Evolutionary conservation across 768 basidiomycete genomes (phyloP), one percentile per base, ranked within the genome.

Genomic region (Tricholoma sp.): DNA sequence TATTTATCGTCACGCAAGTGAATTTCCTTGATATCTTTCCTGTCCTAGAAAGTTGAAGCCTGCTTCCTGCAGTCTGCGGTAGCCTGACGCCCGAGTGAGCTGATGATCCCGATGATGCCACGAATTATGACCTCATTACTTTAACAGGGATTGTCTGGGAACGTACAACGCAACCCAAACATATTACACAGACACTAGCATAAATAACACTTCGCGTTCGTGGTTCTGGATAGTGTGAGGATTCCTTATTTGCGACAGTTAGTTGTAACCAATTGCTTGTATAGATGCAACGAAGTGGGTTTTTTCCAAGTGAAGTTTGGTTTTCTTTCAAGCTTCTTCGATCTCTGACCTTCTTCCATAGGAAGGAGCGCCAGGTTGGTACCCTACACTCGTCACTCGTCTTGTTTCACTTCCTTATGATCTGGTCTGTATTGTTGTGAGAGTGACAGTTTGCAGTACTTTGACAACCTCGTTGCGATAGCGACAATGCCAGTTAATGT

Each of bases 401-500:
- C 74, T 84, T 3, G 70, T 85, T 21, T 78, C 82, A 59, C 82
- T 82, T 0, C 35, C 64, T 14, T 85, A 83, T 62, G 83, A 85
- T 61, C 67, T 83, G 66, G 82, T 82, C 58, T 21, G 76, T 63
- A 9, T 24, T 11, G 18, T 11, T 21, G 32, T 57, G 59, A 46
- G 37, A 54, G 18, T 46, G 14, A 45, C 5, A 3, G 31, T 10
- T 11, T 18, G 29, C 47, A 3, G 21, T 14, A 10, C 10, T 19
- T 16, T 27, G 16, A 29, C 46, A 11, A 31, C 35, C 29, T 58
- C 6, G 55, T 11, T 35, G 39, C 52, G 10, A 12, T 61, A 87
- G 84, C 77, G 88, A n/a, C 84, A 83, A 80, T 89, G 87, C 68
- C 79, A 80, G 56, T 73, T 79, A 58, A 82, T 83, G 81, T 89